Evolutionary conservation across 2,329 filamentous ascomycete genomes (phyloP).

Genomic region (Ramichloridium luteum): DNA sequence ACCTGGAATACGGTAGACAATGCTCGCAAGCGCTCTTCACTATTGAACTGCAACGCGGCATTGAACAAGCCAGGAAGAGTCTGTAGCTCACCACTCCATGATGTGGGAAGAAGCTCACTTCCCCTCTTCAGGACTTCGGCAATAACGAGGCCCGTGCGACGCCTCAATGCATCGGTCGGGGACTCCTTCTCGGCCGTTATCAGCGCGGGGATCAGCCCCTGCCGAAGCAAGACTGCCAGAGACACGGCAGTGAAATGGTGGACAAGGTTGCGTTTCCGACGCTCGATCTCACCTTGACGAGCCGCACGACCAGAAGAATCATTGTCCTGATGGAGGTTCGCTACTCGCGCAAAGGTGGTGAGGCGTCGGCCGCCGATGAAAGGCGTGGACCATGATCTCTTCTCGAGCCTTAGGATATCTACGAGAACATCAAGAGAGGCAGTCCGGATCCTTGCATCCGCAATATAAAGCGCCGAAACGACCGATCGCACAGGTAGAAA

Average conservation of each 20-base stretch:
- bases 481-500: slow-evolving; percentile 76
- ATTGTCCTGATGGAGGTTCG: slow-evolving; percentile 59
- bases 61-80: slow-evolving; percentile 76
- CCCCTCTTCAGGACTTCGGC: slow-evolving; percentile 86
- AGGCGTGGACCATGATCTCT: slow-evolving; percentile 86
- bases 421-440: slow-evolving; percentile 83
- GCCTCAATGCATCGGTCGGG: slow-evolving; percentile 57
- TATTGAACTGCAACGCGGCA: slow-evolving; percentile 58
- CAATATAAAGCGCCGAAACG: slow-evolving; percentile 51
- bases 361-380: slow-evolving; percentile 85
- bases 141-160: slow-evolving; percentile 81
- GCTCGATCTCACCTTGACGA: slow-evolving; percentile 51
- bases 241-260: slow-evolving; percentile 89
- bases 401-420: slow-evolving; percentile 74
- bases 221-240: slow-evolving; percentile 70
- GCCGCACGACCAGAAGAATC: slow-evolving; percentile 38
- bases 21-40: slow-evolving; percentile 64
- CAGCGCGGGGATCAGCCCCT: slow-evolving; percentile 49
- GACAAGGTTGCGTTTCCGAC: slow-evolving; percentile 60
- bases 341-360: slow-evolving; percentile 92
- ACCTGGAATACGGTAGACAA: slow-evolving; percentile 94
- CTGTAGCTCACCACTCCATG: slow-evolving; percentile 75
- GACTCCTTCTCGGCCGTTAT: slow-evolving; percentile 54
- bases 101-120: slow-evolving; percentile 68
- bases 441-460: slow-evolving; percentile 48